Percentiles rank a stretch among this genome's conserved stretches.
These are phyloP conservation scores for Hypsizygus ulmarius DNA, from an alignment of 1,284 basidiomycete genomes.

Conservation along the genomic window DNA sequence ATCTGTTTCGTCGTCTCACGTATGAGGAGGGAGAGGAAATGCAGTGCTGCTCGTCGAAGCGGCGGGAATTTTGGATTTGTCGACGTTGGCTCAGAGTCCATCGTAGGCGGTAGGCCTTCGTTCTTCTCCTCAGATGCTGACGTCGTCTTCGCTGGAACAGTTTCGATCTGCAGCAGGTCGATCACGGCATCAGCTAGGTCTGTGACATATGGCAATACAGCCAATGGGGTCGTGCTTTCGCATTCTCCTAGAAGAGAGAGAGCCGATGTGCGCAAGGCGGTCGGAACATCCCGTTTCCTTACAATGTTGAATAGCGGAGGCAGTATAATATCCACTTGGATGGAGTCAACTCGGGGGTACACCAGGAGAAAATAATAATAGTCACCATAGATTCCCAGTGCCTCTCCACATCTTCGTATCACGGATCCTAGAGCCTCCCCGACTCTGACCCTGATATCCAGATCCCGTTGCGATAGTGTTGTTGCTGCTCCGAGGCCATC, in stretches of 20 bases:
- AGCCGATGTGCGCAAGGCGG: constrained; percentile 75
- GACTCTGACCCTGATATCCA: constrained; percentile 79
- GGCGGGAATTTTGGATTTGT: constrained; percentile 70
- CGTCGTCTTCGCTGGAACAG: constrained; percentile 33
- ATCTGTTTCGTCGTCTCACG: constrained; percentile 48
- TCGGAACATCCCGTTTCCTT: constrained; percentile 59
- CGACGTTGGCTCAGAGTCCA: constrained; percentile 56
- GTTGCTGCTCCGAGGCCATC: constrained; percentile 45
- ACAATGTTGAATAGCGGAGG: constrained; percentile 66
- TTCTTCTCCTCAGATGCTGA: constrained; percentile 20
- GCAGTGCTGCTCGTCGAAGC: constrained; percentile 77
- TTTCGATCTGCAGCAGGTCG: constrained; percentile 79
- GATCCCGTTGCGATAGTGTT: constrained; percentile 57
- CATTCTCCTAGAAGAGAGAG: constrained; percentile 81
- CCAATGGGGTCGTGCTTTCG: constrained; percentile 59
- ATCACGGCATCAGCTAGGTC: constrained; percentile 68
- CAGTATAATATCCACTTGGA: constrained; percentile 64
- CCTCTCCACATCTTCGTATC: constrained; percentile 70
- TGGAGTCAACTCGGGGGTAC: constrained; percentile 4
- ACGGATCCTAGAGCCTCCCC: constrained; percentile 88
- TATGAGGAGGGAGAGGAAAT: constrained; percentile 71
- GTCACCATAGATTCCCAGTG: constrained; percentile 70
- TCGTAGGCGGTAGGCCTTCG: constrained; percentile 26
- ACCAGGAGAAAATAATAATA: constrained; percentile 12
- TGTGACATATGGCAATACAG: constrained; percentile 60